Evolutionary conservation across 768 basidiomycete genomes (phyloP), one percentile per base, ranked within the genome.

Genomic region (Suillus spraguei): DNA sequence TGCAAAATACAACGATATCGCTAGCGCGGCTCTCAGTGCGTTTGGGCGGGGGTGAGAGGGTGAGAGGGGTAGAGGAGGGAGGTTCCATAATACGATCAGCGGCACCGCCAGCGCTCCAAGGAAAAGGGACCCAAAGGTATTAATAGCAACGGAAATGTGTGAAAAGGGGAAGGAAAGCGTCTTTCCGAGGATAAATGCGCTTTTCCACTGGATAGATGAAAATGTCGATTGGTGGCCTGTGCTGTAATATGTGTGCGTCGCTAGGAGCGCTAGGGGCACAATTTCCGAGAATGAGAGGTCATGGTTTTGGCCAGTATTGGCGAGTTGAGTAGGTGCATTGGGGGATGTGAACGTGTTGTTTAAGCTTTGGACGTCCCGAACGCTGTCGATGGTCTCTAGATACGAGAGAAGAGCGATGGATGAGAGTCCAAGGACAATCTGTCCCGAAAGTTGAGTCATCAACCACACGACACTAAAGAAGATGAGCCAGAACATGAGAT

Each of bases 201-300:
- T 78, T 74, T 97, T 97, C 97, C 97, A 99, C 68, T 99, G 97
- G 49, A 99, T 85, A 3, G 93, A 91, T 1, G 94, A 84, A 44
- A 99, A 81, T 4, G 89, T 89, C 1, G 95, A 84, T 76, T 99
- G 95, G 70, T 99, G 97, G 2, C 97, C 97, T 0, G 96, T 98
- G 0, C 85, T 81, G 72, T 91, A 92, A 82, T 96, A 99, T 9
- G 84, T 75, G 56, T 93, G 84, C 44, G 91, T 76, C 0, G 88
- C 90, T 13, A 97, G 80, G 9, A 98, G 82, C 0, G 90, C 89
- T 16, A 98, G 73, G 0, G 90, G 89, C 0, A 86, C 81, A 28
- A 91, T 76, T 64, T 96, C 92, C 8, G 83, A 77, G 74, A 96
- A 92, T 9, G 75, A 74, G 13, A 88, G 67, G 4, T 78, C 72